Evolutionary conservation across 805 yeast genomes (phyloP), one percentile per base, ranked within the genome.

Genomic region (Teunomyces stri): DNA sequence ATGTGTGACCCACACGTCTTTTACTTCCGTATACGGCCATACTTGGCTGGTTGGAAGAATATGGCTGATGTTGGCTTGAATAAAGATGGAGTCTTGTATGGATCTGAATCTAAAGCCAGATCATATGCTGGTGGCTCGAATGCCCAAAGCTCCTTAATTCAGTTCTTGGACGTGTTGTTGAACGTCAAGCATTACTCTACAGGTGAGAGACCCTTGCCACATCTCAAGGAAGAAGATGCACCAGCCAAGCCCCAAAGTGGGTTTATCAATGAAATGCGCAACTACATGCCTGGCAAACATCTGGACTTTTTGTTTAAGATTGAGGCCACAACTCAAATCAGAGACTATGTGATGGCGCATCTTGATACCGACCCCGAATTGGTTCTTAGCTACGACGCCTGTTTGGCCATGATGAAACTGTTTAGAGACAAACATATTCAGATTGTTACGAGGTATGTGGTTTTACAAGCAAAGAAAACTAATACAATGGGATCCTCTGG

Each of bases 1-100:
- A 86, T 86, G 86, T 89, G 97, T 65, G 96, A 90, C 60, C 97
- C 98, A 2, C 95, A 89, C 61, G 84, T 87, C 3, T 91, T 92
- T 63, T 91, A 88, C 66, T 87, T 79, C 70, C 79, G 92, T 50
- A 78, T 91, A 40, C 77, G 98, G 59, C 97, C 97, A 0, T 91
- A 79, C 57, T 70, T 92, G 53, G 96, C 97, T 0, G 98, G 97
- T 2, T 92, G 97, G 95, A 84, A 83, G 61, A 88, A 88, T 59
- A 91, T 92, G 97, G 81, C 79, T 21, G 89, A 81, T 47, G 90
- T 85, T 1, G 97, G 97, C 0, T 74, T 91, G 48, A 68, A 62
- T 50, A 72, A 73, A 42, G 66, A 82, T 49, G 98, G 97, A 1
- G 84, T 91, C 1, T 70, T 75, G 42, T 91, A 91, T 61, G 96